These are phyloP conservation scores for Thozetella sp. DNA, from an alignment of 495 filamentous ascomycete species.

Conservation along the genomic window DNA sequence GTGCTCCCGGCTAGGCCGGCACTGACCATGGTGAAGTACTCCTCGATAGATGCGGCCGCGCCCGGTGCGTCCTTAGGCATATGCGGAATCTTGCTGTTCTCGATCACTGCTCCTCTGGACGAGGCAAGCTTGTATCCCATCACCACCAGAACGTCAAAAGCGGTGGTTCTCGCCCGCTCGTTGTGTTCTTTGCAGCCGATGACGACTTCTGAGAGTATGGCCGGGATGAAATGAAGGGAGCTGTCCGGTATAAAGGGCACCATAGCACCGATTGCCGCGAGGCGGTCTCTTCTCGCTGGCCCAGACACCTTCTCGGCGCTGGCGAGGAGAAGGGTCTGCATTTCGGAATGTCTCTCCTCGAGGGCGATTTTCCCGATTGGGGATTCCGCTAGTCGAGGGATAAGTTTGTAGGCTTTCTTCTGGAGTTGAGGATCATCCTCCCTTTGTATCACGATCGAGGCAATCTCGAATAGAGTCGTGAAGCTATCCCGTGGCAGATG, in stretches of 20 bases:
- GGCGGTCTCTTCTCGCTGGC: conserved; percentile 80
- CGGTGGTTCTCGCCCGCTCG: conserved; percentile 84
- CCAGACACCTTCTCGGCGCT: conserved; percentile 80
- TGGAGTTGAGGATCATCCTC: conserved; percentile 88
- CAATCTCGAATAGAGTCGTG: conserved; percentile 77
- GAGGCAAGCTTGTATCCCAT: conserved; percentile 80
- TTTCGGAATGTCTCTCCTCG: conserved; percentile 67
- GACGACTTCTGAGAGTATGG: conserved; percentile 88
- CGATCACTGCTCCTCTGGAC: conserved; percentile 69
- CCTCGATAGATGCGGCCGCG: conserved; percentile 78
- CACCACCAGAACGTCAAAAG: conserved; percentile 87
- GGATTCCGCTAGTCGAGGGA: conserved; percentile 83
- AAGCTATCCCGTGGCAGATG: conserved; percentile 88
- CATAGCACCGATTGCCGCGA: conserved; percentile 78
- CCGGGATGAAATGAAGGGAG: conserved; percentile 89
- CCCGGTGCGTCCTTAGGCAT: conserved; percentile 81
- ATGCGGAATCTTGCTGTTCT: conserved; percentile 81
- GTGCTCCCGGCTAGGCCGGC: conserved; percentile 89
- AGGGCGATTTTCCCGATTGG: conserved; percentile 73
- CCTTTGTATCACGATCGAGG: conserved; percentile 75
- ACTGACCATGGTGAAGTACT: conserved; percentile 98
- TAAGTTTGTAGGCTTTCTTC: conserved; percentile 98
- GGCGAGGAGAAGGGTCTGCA: conserved; percentile 76
- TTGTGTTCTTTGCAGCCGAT: conserved; percentile 96
- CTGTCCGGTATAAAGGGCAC: conserved; percentile 73